phyloP scores from a whole-genome alignment of 345 rosid genomes.

The Sonneratia caseolaris region DNA sequence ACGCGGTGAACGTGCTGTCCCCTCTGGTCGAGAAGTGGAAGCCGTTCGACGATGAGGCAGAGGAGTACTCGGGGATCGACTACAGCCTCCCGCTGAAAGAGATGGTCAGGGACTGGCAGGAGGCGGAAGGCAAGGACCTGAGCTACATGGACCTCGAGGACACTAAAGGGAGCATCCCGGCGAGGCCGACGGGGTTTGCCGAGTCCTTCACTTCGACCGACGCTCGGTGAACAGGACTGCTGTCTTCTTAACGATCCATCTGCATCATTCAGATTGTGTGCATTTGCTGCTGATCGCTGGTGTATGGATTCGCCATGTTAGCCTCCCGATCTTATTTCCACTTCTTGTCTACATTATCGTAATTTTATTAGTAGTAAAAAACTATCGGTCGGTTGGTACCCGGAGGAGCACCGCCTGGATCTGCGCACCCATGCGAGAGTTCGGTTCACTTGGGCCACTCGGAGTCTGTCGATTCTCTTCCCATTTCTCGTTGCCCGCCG shows the following conservation, averaged over 20 bases:
- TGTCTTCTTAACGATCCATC: neutral
- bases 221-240: conserved; percentile 33
- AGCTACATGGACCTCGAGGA: conserved; percentile 46
- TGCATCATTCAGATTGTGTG: conserved; percentile 13
- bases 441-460: no score
- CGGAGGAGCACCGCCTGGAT: no score
- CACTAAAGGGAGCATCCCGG: conserved; percentile 67
- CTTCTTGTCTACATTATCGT: conserved; percentile 12
- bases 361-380: no score
- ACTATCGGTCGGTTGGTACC: no score
- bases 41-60: conserved; percentile 41
- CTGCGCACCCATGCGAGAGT: no score
- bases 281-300: neutral
- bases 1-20: conserved; percentile 52
- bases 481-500: no score
- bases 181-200: conserved; percentile 60
- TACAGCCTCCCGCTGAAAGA: conserved; percentile 70
- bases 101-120: conserved; percentile 80
- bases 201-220: conserved; percentile 67
- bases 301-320: conserved; percentile 9
- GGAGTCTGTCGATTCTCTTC: no score
- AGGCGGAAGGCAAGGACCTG: conserved; percentile 58
- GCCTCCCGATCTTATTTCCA: no score
- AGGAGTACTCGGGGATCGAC: conserved; percentile 64
- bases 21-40: conserved; percentile 73